phyloP scores from a whole-genome alignment of 768 basidiomycete species.

The Calvatia gigantea region DNA sequence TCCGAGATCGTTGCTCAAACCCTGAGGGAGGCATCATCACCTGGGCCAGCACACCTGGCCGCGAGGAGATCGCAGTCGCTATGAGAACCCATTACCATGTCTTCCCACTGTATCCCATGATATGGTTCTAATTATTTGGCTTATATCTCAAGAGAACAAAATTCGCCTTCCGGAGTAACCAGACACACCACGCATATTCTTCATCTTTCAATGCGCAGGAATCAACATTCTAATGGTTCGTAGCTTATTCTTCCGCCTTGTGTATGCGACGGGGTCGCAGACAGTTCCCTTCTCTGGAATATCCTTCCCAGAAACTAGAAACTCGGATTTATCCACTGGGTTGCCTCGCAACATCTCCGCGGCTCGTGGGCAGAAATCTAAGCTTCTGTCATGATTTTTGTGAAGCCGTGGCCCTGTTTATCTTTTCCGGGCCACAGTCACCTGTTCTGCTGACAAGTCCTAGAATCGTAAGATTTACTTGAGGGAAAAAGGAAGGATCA shows the following conservation, averaged over 20 bases:
- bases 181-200: neutral
- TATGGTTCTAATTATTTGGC: neutral
- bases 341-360: neutral
- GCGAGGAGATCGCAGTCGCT: constrained; percentile 10
- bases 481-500: too few relatives aligned
- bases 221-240: neutral
- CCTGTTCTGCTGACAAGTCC: too few relatives aligned
- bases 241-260: neutral
- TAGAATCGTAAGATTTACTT: too few relatives aligned
- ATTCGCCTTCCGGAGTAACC: neutral
- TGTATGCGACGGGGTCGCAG: neutral
- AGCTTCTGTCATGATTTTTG: neutral
- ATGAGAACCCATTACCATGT: neutral
- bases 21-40: neutral
- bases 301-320: neutral
- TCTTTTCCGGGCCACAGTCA: neutral
- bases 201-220: neutral
- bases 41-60: neutral
- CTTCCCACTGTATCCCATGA: neutral
- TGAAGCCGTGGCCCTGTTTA: neutral
- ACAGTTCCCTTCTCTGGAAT: neutral
- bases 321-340: neutral
- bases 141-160: neutral
- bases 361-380: neutral
- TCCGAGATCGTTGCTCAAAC: constrained; percentile 1